phyloP scores from a whole-genome alignment of 345 rosid species.

The Rhizophora mangle region DNA sequence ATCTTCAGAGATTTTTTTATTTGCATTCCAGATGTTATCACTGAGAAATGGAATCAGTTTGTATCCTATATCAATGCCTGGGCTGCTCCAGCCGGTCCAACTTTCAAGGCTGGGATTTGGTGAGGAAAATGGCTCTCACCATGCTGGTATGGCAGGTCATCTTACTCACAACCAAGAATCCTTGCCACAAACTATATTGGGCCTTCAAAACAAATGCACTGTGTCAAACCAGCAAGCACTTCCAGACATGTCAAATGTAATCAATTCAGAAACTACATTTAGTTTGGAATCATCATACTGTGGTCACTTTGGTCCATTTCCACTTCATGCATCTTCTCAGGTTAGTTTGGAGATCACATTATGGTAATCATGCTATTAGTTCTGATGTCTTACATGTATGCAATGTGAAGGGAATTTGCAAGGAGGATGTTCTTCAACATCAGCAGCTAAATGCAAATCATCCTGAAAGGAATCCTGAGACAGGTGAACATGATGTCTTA shows the following conservation, averaged over 20 bases:
- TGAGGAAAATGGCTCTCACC: conserved; percentile 34
- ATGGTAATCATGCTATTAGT: background rate
- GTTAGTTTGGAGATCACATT: conserved; percentile 30
- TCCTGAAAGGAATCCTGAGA: conserved; percentile 28
- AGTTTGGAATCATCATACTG: conserved; percentile 53
- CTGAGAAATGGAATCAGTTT: conserved; percentile 73
- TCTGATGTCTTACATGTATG: conserved; percentile 9
- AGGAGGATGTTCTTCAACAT: conserved; percentile 42
- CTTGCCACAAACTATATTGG: conserved; percentile 24
- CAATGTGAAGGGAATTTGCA: conserved; percentile 44
- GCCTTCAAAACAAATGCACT: conserved; percentile 39
- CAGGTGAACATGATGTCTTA: background rate
- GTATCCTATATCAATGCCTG: conserved; percentile 67
- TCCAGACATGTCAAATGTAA: conserved; percentile 35
- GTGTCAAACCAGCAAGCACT: conserved; percentile 33
- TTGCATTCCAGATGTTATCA: conserved; percentile 62
- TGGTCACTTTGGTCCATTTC: conserved; percentile 46
- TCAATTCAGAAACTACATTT: conserved; percentile 44
- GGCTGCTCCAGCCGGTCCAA: conserved; percentile 48
- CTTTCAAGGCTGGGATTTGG: conserved; percentile 35
- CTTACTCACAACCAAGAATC: conserved; percentile 35
- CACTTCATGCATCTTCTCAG: conserved; percentile 37
- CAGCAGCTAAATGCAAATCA: conserved; percentile 41
- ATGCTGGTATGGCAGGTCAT: conserved; percentile 27
- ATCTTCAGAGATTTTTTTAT: conserved; percentile 7